Conservation (phyloP, 306 rosid species). For the Trifolium dubium region DNA sequence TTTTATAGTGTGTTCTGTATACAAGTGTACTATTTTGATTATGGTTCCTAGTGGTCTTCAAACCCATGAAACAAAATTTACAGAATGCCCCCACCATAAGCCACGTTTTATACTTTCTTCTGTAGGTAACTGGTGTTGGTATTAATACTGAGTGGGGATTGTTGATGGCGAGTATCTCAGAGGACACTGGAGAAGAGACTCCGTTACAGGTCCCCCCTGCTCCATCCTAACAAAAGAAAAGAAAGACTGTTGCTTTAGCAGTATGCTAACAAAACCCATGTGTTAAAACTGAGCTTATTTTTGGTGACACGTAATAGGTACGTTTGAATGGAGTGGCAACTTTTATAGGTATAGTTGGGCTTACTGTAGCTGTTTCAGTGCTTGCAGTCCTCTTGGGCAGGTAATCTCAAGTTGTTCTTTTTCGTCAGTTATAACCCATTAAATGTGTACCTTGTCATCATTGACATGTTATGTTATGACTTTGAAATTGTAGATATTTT, state of each 20-base stretch:
- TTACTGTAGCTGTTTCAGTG: constrained; percentile 78
- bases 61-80: constrained; percentile 12
- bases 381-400: constrained; percentile 83
- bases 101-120: constrained; percentile 35
- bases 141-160: constrained; percentile 99
- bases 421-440: constrained; percentile 10
- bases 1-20: constrained; percentile 20
- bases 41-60: constrained; percentile 28
- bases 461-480: constrained; percentile 39
- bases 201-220: constrained; percentile 78
- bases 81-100: constrained; percentile 34
- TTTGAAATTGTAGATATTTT: constrained; percentile 70
- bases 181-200: constrained; percentile 97
- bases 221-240: constrained; percentile 26
- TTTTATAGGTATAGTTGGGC: constrained; percentile 95
- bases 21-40: constrained; percentile 26
- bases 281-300: constrained; percentile 38
- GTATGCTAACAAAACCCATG: background rate
- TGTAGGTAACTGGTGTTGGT: constrained; percentile 95
- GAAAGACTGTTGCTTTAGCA: constrained; percentile 38
- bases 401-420: constrained; percentile 48
- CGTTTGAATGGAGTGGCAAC: constrained; percentile 99
- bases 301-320: constrained; percentile 64
- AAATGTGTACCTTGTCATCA: constrained; percentile 21
- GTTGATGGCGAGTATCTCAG: constrained; percentile 99